phyloP scores from a whole-genome alignment of 2,329 filamentous ascomycete genomes.

The Zymoseptoria pseudotritici region DNA sequence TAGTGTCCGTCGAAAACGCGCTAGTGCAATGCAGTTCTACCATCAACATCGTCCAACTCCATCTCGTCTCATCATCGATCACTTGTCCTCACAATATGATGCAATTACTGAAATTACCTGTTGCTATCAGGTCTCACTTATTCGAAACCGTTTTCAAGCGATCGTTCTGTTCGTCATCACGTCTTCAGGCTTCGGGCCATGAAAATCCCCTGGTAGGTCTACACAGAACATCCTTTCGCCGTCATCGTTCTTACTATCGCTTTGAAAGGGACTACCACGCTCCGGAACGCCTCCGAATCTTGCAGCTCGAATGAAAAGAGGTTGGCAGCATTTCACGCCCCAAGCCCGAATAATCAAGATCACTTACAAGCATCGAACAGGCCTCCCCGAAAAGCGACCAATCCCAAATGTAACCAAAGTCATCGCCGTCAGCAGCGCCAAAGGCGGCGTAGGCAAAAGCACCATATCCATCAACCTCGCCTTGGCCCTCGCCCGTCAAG shows the following conservation, averaged over 20 bases:
- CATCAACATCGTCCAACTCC: not conserved
- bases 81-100: not conserved
- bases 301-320: conserved; percentile 64
- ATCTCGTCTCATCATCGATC: not conserved
- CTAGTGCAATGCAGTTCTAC: not conserved
- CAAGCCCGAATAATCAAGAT: not conserved
- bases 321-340: conserved; percentile 7
- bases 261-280: conserved; percentile 73
- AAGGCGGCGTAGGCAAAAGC: conserved; percentile 96
- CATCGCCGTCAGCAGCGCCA: conserved; percentile 94
- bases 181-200: conserved; percentile 50
- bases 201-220: conserved; percentile 74
- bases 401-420: conserved; percentile 83
- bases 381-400: conserved; percentile 69
- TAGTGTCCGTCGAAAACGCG: not conserved
- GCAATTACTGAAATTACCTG: conserved; percentile 7
- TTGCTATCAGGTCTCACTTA: conserved; percentile 2
- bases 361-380: conserved; percentile 6
- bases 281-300: conserved; percentile 59
- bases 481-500: conserved; percentile 73
- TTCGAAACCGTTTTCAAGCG: conserved; percentile 5
- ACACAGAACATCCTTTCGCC: not conserved
- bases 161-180: conserved; percentile 50
- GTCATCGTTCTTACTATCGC: not conserved
- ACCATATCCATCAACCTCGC: conserved; percentile 92